phyloP scores from a whole-genome alignment of 202 grass and related monocot species.

The Tripidium arundinaceum region DNA sequence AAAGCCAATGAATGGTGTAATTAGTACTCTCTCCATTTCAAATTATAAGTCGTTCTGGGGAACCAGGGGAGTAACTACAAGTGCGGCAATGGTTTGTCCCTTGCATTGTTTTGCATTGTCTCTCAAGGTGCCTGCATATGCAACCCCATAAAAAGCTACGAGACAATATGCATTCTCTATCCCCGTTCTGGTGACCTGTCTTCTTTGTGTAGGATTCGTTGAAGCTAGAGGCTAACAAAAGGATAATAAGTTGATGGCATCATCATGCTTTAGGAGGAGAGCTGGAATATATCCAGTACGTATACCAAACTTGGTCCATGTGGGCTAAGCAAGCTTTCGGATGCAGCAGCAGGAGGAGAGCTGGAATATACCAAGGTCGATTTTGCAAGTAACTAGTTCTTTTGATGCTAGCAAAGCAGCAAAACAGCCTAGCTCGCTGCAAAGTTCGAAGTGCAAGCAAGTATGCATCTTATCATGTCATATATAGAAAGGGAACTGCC shows the following conservation, averaged over 20 bases:
- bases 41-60: too few species aligned
- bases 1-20: too few species aligned
- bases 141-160: too few species aligned
- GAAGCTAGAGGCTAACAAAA: not conserved
- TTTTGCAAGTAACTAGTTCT: constrained; percentile 3
- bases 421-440: not conserved
- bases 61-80: too few species aligned
- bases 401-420: not conserved
- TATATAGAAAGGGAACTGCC: not conserved
- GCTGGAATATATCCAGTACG: not conserved
- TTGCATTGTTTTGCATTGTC: too few species aligned
- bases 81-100: too few species aligned
- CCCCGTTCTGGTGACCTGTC: too few species aligned
- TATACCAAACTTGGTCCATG: not conserved
- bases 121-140: too few species aligned
- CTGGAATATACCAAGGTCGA: not conserved
- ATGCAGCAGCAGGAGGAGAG: not conserved
- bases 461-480: not conserved
- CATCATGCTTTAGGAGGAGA: not conserved
- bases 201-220: not conserved
- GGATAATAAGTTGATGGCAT: not conserved
- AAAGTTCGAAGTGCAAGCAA: too few species aligned
- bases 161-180: too few species aligned
- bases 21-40: too few species aligned
- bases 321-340: not conserved